phyloP scores from a whole-genome alignment of 2,329 filamentous ascomycete species.

The Ilyonectria destructans region DNA sequence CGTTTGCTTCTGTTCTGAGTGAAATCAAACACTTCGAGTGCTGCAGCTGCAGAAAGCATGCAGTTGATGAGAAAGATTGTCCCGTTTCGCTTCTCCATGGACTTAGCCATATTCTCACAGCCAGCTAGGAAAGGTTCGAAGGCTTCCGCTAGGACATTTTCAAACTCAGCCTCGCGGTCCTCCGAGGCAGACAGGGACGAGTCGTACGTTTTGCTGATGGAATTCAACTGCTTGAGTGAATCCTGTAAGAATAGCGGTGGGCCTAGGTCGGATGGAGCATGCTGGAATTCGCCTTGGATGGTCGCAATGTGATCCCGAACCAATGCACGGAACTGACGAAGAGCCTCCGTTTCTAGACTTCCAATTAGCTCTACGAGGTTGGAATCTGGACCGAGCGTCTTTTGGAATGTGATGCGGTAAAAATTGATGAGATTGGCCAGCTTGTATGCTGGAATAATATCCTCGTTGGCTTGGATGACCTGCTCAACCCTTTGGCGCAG shows the following conservation, averaged over 20 bases:
- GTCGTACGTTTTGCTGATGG: conserved; percentile 90
- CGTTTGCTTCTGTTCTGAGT: conserved; percentile 69
- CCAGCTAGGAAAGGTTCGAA: conserved; percentile 88
- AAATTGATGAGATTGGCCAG: conserved; percentile 91
- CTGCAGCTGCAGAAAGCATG: conserved; percentile 70
- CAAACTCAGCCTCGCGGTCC: conserved; percentile 79
- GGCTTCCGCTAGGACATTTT: conserved; percentile 82
- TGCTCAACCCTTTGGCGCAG: conserved; percentile 93
- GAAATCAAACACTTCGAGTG: conserved; percentile 76
- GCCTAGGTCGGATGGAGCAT: conserved; percentile 80
- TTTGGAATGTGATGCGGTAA: conserved; percentile 88
- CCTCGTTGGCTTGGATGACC: conserved; percentile 92
- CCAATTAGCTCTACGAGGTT: conserved; percentile 79
- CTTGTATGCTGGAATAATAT: conserved; percentile 90
- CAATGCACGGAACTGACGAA: conserved; percentile 86
- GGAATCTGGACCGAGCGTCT: conserved; percentile 80
- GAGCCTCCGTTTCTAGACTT: conserved; percentile 81
- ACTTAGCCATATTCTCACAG: conserved; percentile 79
- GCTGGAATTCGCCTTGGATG: conserved; percentile 80
- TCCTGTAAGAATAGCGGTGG: conserved; percentile 87
- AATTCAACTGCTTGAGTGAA: conserved; percentile 82
- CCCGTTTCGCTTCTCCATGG: conserved; percentile 71
- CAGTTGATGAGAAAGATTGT: conserved; percentile 85
- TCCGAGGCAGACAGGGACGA: conserved; percentile 78
- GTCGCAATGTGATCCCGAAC: conserved; percentile 86